Evolutionary conservation across 1,139 yeast genomes (phyloP).

Genomic region (Ashbya aceris): DNA sequence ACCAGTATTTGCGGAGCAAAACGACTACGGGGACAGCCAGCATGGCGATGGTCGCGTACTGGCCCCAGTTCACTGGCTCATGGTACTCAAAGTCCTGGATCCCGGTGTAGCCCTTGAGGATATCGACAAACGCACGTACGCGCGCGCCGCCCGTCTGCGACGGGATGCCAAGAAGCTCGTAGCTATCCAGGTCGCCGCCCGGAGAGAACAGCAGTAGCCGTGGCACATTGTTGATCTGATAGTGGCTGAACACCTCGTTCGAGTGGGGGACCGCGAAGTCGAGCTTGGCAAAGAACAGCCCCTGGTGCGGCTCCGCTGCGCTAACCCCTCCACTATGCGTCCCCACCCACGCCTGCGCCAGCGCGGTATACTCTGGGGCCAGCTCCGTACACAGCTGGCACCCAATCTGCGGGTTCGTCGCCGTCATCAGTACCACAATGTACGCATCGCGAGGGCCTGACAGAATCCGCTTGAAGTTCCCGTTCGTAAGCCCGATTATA

Average conservation of each 20-base stretch:
- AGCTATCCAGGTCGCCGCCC: constrained; percentile 30
- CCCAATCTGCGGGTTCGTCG: constrained; percentile 62
- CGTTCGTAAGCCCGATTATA: constrained; percentile 47
- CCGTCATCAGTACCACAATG: constrained; percentile 61
- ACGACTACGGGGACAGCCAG: constrained; percentile 26
- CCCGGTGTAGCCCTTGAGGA: constrained; percentile 34
- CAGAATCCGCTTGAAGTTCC: constrained; percentile 49
- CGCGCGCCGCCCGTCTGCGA: constrained; percentile 19
- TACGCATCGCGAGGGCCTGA: constrained; percentile 61
- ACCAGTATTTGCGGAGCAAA: constrained; percentile 27
- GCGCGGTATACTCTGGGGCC: constrained; percentile 53
- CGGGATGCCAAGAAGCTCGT: constrained; percentile 16
- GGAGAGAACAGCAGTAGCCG: constrained; percentile 61
- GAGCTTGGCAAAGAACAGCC: constrained; percentile 61
- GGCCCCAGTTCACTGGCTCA: constrained; percentile 52
- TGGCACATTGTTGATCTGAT: constrained; percentile 69
- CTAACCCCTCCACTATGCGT: constrained; percentile 40
- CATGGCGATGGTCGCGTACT: constrained; percentile 25
- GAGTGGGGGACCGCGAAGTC: constrained; percentile 51
- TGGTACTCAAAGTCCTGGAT: constrained; percentile 37
- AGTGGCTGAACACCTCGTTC: constrained; percentile 42
- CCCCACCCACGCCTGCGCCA: constrained; percentile 51
- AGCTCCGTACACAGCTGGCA: constrained; percentile 69
- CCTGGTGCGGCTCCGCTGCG: constrained; percentile 29
- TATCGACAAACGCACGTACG: constrained; percentile 14